Percentiles rank a stretch among this genome's conserved stretches.
These are phyloP conservation scores for Diplodia scrobiculata DNA, from an alignment of 2,329 filamentous ascomycete genomes.

Conservation along the genomic window DNA sequence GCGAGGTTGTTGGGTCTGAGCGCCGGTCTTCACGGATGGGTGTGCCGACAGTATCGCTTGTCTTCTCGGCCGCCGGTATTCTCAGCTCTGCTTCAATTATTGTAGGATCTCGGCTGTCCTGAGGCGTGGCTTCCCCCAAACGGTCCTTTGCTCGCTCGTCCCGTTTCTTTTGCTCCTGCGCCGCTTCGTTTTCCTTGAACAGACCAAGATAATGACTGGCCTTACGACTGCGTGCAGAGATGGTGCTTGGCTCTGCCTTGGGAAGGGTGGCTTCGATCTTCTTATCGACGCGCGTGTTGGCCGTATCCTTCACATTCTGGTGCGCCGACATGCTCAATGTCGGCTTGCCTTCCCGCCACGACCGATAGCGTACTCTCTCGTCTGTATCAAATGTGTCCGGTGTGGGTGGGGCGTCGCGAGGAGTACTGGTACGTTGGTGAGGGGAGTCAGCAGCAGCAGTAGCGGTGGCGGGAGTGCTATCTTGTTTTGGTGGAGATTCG, in stretches of 20 bases:
- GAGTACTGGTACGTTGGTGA: conserved; percentile 39
- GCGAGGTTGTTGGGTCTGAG: conserved; percentile 16
- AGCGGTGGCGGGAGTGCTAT: conserved; percentile 35
- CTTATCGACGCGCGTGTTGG: conserved; percentile 57
- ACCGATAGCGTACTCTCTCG: conserved; percentile 51
- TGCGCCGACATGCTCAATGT: conserved; percentile 43
- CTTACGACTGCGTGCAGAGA: conserved; percentile 63
- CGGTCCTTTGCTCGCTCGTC: conserved; percentile 44
- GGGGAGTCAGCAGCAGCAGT: conserved; percentile 44
- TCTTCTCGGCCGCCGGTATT: conserved; percentile 1
- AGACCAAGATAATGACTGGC: conserved; percentile 66
- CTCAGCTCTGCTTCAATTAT: background rate
- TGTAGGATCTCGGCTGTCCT: conserved; percentile 16
- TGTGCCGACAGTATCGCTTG: conserved; percentile 7
- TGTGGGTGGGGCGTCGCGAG: conserved; percentile 31
- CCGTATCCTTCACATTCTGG: conserved; percentile 49
- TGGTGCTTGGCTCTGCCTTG: conserved; percentile 56
- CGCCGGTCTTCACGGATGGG: conserved; percentile 21
- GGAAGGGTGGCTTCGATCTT: conserved; percentile 65
- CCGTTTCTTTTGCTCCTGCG: conserved; percentile 55
- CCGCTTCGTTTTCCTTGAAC: conserved; percentile 64
- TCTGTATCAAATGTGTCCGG: conserved; percentile 41
- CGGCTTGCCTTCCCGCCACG: conserved; percentile 54
- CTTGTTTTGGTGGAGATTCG: conserved; percentile 34
- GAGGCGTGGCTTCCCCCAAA: background rate